A percentile compares a stretch with the other conserved stretches of the same genome.
phyloP scores from a whole-genome alignment of 2,329 filamentous ascomycete species.

The Colletotrichum tanaceti region DNA sequence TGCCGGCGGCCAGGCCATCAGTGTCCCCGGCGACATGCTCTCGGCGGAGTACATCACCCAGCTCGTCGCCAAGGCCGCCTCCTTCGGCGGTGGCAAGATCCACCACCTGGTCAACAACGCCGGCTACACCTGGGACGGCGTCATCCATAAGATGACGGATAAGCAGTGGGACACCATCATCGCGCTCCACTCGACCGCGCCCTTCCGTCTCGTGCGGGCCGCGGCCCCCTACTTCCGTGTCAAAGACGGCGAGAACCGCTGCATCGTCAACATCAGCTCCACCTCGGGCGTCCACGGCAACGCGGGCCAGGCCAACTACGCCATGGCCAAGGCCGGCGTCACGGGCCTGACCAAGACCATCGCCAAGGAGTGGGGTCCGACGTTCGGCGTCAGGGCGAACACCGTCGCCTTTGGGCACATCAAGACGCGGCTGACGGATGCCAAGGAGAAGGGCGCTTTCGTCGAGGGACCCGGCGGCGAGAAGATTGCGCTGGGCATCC shows the following conservation, averaged over 20 bases:
- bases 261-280: slow-evolving; percentile 85
- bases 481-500: slow-evolving; percentile 80
- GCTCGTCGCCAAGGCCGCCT: slow-evolving; percentile 79
- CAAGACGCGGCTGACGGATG: slow-evolving; percentile 80
- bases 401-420: slow-evolving; percentile 88
- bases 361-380: slow-evolving; percentile 87
- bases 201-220: slow-evolving; percentile 84
- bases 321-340: slow-evolving; percentile 85
- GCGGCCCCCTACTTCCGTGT: slow-evolving; percentile 90
- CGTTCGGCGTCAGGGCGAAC: slow-evolving; percentile 85
- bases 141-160: slow-evolving; percentile 90
- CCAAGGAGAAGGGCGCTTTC: slow-evolving; percentile 86
- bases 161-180: slow-evolving; percentile 93
- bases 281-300: slow-evolving; percentile 88
- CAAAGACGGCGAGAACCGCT: slow-evolving; percentile 81
- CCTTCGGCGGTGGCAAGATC: slow-evolving; percentile 87
- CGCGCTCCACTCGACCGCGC: slow-evolving; percentile 83
- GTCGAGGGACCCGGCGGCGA: slow-evolving; percentile 80
- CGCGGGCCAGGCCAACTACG: slow-evolving; percentile 91
- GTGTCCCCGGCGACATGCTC: slow-evolving; percentile 81
- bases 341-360: slow-evolving; percentile 88
- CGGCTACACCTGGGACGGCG: slow-evolving; percentile 92
- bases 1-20: slow-evolving; percentile 74
- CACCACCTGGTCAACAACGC: slow-evolving; percentile 94
- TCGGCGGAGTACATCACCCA: slow-evolving; percentile 75